A percentile compares a stretch with the other conserved stretches of the same genome.
Conservation (phyloP, 805 yeast species). For the Cyberlindnera americana region DNA sequence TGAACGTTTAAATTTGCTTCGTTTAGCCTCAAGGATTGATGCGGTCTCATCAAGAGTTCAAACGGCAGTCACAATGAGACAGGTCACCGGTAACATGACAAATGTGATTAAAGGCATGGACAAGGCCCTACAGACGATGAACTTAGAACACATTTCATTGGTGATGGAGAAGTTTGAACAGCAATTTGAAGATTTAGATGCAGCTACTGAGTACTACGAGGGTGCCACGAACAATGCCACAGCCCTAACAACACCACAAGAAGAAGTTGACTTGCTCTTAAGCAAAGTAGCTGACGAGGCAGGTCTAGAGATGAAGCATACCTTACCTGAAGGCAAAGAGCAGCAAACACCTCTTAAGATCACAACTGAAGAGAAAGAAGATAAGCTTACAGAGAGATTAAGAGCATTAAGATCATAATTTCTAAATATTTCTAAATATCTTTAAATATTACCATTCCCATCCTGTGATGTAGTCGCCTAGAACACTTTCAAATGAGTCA, state of each 20-base stretch:
- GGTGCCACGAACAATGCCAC: conserved; percentile 83
- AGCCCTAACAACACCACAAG: conserved; percentile 90
- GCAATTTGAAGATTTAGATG: conserved; percentile 95
- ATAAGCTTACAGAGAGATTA: conserved; percentile 78
- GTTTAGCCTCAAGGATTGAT: conserved; percentile 86
- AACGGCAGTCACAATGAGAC: conserved; percentile 97
- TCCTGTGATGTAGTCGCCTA: conserved; percentile 26
- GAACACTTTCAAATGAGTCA: conserved; percentile 36
- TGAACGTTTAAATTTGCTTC: conserved; percentile 76
- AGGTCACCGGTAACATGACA: conserved; percentile 92
- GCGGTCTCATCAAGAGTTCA: conserved; percentile 95
- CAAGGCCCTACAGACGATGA: conserved; percentile 92
- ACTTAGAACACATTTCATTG: conserved; percentile 83
- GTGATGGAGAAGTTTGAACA: conserved; percentile 97
- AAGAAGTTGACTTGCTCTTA: conserved; percentile 87
- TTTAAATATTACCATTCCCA: conserved; percentile 25
- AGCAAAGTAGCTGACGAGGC: conserved; percentile 96
- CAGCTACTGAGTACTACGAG: conserved; percentile 90
- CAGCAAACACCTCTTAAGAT: conserved; percentile 53
- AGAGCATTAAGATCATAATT: conserved; percentile 63
- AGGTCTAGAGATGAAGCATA: conserved; percentile 87
- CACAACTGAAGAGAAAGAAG: conserved; percentile 73
- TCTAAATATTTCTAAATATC: too few relatives aligned
- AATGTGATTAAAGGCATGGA: conserved; percentile 95
- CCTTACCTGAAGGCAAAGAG: conserved; percentile 46